Percentiles rank a stretch among this genome's conserved stretches.
Conservation (phyloP, 305 asterid genomes). For the Withania somnifera region DNA sequence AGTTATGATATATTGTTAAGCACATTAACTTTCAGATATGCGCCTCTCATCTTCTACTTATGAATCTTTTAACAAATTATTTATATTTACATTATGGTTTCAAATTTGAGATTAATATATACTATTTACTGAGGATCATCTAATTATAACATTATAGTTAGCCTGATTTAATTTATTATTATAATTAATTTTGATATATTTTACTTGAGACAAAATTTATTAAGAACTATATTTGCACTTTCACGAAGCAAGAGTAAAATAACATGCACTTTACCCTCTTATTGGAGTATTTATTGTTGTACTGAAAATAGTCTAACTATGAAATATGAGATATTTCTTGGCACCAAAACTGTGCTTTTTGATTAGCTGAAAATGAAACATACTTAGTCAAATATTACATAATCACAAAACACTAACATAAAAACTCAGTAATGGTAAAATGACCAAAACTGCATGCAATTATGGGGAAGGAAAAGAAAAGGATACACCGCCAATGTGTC, state of each 20-base stretch:
- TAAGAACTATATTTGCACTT: too few species aligned
- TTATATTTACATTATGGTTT: background rate
- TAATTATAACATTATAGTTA: background rate
- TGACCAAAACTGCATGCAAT: background rate
- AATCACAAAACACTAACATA: too few species aligned
- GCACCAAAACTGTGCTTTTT: background rate
- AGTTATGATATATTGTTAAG: background rate
- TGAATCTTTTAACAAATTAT: background rate
- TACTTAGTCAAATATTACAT: background rate
- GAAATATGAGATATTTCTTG: background rate
- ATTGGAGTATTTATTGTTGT: background rate
- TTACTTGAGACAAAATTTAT: background rate
- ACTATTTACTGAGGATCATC: background rate
- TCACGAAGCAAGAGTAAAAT: background rate
- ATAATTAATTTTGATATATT: background rate
- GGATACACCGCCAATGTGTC: conserved; percentile 5
- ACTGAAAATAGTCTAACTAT: background rate
- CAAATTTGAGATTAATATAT: background rate
- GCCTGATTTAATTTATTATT: background rate
- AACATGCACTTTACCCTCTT: background rate
- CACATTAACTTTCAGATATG: background rate
- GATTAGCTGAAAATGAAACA: background rate
- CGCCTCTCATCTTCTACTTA: background rate
- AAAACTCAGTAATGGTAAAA: too few species aligned
- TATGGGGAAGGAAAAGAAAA: background rate